These are phyloP conservation scores for Platanthera guangdongensis DNA, from an alignment of 106 monocot genomes.

Conservation along the genomic window DNA sequence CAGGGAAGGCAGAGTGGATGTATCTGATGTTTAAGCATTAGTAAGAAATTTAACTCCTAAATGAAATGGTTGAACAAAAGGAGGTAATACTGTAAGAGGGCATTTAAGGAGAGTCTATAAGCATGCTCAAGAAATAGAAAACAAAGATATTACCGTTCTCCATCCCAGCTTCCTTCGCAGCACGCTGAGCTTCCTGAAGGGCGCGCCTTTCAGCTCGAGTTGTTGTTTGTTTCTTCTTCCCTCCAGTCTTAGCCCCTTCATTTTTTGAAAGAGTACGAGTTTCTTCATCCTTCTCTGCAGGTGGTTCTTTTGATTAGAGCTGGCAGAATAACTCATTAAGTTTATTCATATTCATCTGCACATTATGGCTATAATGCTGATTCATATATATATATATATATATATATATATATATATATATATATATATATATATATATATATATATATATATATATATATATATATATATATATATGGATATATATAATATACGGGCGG, in stretches of 20 bases:
- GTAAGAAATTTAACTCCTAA: not conserved
- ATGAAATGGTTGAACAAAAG: not conserved
- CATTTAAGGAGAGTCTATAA: not conserved
- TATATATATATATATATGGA: no score
- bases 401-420: no score
- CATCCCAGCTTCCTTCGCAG: slow-evolving; percentile 50
- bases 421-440: no score
- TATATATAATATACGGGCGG: no score
- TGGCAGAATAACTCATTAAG: not conserved
- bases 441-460: no score
- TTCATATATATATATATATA: no score
- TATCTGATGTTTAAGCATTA: not conserved
- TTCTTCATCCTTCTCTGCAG: slow-evolving; percentile 35
- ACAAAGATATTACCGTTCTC: slow-evolving; percentile 28
- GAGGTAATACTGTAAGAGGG: not conserved
- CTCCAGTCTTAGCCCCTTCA: slow-evolving; percentile 24
- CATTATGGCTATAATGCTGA: not conserved
- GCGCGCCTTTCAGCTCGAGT: slow-evolving; percentile 68
- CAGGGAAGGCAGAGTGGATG: not conserved
- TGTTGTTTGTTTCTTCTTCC: slow-evolving; percentile 32
- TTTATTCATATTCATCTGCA: not conserved
- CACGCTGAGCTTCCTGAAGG: slow-evolving; percentile 58
- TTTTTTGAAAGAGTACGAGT: slow-evolving; percentile 18
- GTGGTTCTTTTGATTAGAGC: slow-evolving; percentile 1
- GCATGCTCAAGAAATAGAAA: slow-evolving; percentile 1